Percentiles rank a stretch among this genome's conserved stretches.
These are phyloP conservation scores for Erysimum cheiri DNA, from an alignment of 441 rosid genomes.

Conservation along the genomic window DNA sequence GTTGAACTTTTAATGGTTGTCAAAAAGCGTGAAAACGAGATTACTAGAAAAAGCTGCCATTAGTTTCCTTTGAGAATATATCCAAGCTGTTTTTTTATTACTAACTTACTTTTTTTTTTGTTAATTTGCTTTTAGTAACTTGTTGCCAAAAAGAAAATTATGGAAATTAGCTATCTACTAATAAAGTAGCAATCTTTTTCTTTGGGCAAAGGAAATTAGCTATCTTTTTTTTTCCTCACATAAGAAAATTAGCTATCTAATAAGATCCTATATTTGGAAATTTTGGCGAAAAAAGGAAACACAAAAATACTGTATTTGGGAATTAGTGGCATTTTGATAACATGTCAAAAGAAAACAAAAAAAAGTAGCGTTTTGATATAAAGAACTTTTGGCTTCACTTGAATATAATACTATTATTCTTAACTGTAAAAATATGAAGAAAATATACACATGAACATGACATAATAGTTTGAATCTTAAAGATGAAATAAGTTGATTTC, in stretches of 20 bases:
- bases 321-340: not conserved
- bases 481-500: not conserved
- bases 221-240: not conserved
- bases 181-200: too few relatives aligned
- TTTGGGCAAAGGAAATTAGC: not conserved
- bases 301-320: not conserved
- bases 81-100: not conserved
- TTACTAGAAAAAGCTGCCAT: slow-evolving; percentile 5
- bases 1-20: slow-evolving; percentile 20
- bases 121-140: not conserved
- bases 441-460: slow-evolving; percentile 18
- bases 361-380: slow-evolving; percentile 1
- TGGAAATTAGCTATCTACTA: slow-evolving; percentile 15
- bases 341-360: not conserved
- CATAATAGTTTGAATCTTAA: slow-evolving; percentile 4
- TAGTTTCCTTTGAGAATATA: not conserved
- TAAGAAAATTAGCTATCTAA: too few relatives aligned
- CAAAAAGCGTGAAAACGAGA: slow-evolving; percentile 33
- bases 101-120: too few relatives aligned
- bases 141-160: slow-evolving; percentile 1
- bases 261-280: not conserved
- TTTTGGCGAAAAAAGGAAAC: not conserved
- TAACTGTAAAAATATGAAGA: not conserved
- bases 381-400: not conserved
- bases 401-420: slow-evolving; percentile 9